Evolutionary conservation across 2,329 filamentous ascomycete genomes (phyloP).

Genomic region (Biscogniauxia mediterranea): DNA sequence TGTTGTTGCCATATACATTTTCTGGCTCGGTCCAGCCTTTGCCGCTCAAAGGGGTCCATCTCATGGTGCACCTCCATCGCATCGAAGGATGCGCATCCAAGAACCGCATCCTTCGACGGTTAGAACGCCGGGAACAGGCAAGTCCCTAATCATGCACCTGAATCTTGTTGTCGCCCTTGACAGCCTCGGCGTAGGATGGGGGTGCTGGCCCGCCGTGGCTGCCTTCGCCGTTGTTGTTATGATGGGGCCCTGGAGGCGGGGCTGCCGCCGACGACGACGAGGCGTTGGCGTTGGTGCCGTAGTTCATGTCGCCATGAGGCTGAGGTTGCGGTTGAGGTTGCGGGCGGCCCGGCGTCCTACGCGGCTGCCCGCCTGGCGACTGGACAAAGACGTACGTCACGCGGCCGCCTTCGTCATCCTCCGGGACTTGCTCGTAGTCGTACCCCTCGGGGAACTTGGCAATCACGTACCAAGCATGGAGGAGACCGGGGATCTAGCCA

Average conservation of each 20-base stretch:
- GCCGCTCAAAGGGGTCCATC: no score
- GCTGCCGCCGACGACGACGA: constrained; percentile 22
- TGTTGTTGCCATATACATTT: no score
- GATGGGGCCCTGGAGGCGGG: constrained; percentile 7
- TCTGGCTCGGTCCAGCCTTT: no score
- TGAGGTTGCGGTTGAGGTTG: constrained; percentile 32
- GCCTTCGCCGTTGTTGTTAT: constrained; percentile 25
- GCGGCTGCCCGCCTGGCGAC: constrained; percentile 34
- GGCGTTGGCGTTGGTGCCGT: constrained; percentile 41
- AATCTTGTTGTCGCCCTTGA: constrained; percentile 87
- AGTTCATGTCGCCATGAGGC: constrained; percentile 41
- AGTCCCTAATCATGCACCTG: constrained; percentile 60
- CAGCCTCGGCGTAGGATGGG: constrained; percentile 86
- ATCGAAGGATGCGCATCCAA: no score
- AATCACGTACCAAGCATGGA: constrained; percentile 99
- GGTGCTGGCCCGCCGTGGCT: constrained; percentile 45
- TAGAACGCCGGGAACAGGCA: background rate
- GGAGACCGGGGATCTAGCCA: constrained; percentile 70
- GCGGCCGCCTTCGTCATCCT: constrained; percentile 48
- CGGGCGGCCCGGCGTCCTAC: constrained; percentile 27
- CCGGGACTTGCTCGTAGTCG: constrained; percentile 64
- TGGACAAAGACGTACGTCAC: constrained; percentile 80
- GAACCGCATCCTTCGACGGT: no score
- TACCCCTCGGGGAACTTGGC: constrained; percentile 78
- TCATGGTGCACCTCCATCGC: no score